phyloP scores from a whole-genome alignment of 2,329 filamentous ascomycete genomes.

The Orbilia brochopaga region DNA sequence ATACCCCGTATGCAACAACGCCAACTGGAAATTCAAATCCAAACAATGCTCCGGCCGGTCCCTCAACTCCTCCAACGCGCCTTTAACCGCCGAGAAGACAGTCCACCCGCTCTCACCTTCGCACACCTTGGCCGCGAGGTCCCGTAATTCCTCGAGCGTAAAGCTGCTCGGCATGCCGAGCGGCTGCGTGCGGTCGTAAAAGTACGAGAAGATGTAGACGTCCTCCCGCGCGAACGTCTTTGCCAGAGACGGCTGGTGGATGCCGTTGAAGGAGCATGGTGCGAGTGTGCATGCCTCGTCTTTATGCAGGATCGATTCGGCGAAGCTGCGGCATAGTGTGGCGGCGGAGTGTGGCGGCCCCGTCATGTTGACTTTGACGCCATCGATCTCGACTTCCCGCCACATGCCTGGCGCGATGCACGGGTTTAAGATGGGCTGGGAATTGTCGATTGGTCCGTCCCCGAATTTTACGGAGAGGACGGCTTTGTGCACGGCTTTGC shows the following conservation, averaged over 20 bases:
- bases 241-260: constrained; percentile 87
- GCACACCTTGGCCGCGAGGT: constrained; percentile 84
- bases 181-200: constrained; percentile 91
- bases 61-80: constrained; percentile 77
- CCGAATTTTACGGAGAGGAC: constrained; percentile 75
- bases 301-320: constrained; percentile 90
- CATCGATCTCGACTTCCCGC: constrained; percentile 73
- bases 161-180: constrained; percentile 99
- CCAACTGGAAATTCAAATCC: constrained; percentile 95
- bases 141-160: constrained; percentile 85
- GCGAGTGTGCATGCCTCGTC: constrained; percentile 78
- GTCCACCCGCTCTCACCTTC: constrained; percentile 71
- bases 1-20: constrained; percentile 90
- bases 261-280: constrained; percentile 97
- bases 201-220: constrained; percentile 96
- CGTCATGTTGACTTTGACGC: constrained; percentile 79
- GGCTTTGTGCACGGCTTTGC: constrained; percentile 79
- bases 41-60: constrained; percentile 89
- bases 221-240: constrained; percentile 93
- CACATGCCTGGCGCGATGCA: constrained; percentile 83
- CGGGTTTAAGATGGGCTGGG: constrained; percentile 74
- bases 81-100: constrained; percentile 76
- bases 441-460: constrained; percentile 65
- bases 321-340: constrained; percentile 85
- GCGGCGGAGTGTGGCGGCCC: constrained; percentile 77